phyloP scores from a whole-genome alignment of 768 basidiomycete genomes.

The Naganishia randhawae region DNA sequence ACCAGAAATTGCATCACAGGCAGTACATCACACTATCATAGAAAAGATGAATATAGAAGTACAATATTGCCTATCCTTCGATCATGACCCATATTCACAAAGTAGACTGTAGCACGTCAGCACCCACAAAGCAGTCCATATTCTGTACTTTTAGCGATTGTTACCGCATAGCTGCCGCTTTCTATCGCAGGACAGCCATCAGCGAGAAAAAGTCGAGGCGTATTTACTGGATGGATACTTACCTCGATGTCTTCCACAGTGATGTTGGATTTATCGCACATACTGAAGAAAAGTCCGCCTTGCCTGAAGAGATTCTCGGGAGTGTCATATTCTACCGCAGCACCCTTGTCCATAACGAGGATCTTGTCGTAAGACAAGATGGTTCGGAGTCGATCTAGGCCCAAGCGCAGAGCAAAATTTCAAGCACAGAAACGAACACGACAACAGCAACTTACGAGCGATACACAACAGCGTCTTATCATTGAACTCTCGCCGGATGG shows the following conservation, averaged over 20 bases:
- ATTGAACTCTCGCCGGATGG: conserved; percentile 62
- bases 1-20: too few relatives aligned
- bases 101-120: too few relatives aligned
- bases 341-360: conserved; percentile 77
- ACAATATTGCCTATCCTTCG: too few relatives aligned
- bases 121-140: neutral
- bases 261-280: conserved; percentile 81
- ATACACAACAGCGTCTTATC: conserved; percentile 37
- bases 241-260: conserved; percentile 64
- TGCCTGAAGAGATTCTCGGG: conserved; percentile 63
- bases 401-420: neutral
- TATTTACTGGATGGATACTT: too few relatives aligned
- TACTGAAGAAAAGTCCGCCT: conserved; percentile 72
- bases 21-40: too few relatives aligned
- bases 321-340: conserved; percentile 78
- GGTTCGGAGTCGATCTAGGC: conserved; percentile 72
- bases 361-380: conserved; percentile 86
- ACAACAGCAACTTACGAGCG: conserved; percentile 24
- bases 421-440: neutral
- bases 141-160: neutral
- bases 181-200: neutral
- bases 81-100: too few relatives aligned
- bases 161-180: conserved; percentile 13
- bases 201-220: neutral
- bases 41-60: too few relatives aligned